A percentile compares a stretch with the other conserved stretches of the same genome.
Evolutionary conservation across 345 rosid species (phyloP).

Genomic region (Populus simonii): DNA sequence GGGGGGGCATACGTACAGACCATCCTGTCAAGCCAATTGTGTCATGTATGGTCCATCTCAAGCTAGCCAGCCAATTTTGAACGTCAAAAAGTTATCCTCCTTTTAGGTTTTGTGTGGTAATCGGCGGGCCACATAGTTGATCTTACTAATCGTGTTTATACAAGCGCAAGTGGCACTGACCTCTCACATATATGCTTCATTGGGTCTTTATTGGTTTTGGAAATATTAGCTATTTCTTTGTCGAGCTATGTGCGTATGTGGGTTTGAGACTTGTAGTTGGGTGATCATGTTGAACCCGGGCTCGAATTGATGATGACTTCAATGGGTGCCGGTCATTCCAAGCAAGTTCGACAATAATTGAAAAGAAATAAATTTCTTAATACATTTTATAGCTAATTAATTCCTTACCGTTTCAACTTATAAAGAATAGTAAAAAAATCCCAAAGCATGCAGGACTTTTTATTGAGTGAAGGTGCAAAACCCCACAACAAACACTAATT

Average conservation of each 20-base stretch:
- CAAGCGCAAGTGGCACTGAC: neutral
- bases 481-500: too few species aligned
- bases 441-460: too few species aligned
- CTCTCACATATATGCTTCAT: neutral
- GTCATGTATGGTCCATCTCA: neutral
- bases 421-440: neutral
- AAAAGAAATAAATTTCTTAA: neutral
- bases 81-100: neutral
- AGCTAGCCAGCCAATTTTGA: slow-evolving; percentile 8
- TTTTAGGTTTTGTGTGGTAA: neutral
- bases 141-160: neutral
- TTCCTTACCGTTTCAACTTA: neutral
- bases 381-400: neutral
- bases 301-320: neutral
- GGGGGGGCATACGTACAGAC: neutral
- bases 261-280: neutral
- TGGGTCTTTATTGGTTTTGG: neutral
- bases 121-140: too few species aligned
- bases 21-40: neutral
- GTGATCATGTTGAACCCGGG: neutral
- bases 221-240: neutral
- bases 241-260: neutral
- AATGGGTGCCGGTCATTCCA: neutral
- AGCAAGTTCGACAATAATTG: neutral
- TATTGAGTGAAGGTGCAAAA: too few species aligned